phyloP scores from a whole-genome alignment of 2,329 filamentous ascomycete species.

The Hyphodiscus sp. region DNA sequence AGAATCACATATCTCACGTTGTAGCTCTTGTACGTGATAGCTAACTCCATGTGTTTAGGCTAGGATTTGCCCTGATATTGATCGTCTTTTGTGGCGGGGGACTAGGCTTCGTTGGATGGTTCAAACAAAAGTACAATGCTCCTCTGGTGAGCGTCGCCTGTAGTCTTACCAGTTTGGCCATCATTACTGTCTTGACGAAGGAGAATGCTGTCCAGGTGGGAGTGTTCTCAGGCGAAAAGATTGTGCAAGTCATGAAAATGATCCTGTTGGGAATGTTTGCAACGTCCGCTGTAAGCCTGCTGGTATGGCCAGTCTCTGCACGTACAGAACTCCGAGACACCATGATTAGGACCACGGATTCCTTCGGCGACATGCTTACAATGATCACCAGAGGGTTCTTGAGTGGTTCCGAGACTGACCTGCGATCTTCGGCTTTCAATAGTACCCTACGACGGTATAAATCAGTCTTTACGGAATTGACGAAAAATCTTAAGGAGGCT shows the following conservation, averaged over 20 bases:
- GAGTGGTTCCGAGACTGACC: constrained; percentile 71
- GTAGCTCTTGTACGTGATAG: neutral
- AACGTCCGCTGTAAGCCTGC: constrained; percentile 67
- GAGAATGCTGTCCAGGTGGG: constrained; percentile 81
- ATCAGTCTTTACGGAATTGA: constrained; percentile 61
- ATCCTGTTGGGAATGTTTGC: constrained; percentile 69
- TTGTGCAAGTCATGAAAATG: constrained; percentile 77
- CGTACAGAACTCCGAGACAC: constrained; percentile 66
- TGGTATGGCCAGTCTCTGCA: constrained; percentile 74
- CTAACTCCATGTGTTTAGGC: constrained; percentile 4
- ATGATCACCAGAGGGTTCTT: constrained; percentile 79
- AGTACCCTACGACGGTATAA: constrained; percentile 58
- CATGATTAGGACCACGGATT: constrained; percentile 66
- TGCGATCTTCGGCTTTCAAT: constrained; percentile 60
- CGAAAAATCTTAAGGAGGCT: constrained; percentile 74
- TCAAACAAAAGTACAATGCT: constrained; percentile 71
- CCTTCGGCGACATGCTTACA: constrained; percentile 74
- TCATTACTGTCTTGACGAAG: constrained; percentile 86
- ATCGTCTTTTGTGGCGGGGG: constrained; percentile 80
- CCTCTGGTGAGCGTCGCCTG: constrained; percentile 79
- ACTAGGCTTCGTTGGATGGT: constrained; percentile 81
- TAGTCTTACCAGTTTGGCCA: constrained; percentile 78
- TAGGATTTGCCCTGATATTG: constrained; percentile 75
- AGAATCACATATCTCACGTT: no score
- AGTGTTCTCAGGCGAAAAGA: constrained; percentile 74